Base-by-base conservation (phyloP, 495 filamentous ascomycete genomes). In the Glonium stellatum region DNA sequence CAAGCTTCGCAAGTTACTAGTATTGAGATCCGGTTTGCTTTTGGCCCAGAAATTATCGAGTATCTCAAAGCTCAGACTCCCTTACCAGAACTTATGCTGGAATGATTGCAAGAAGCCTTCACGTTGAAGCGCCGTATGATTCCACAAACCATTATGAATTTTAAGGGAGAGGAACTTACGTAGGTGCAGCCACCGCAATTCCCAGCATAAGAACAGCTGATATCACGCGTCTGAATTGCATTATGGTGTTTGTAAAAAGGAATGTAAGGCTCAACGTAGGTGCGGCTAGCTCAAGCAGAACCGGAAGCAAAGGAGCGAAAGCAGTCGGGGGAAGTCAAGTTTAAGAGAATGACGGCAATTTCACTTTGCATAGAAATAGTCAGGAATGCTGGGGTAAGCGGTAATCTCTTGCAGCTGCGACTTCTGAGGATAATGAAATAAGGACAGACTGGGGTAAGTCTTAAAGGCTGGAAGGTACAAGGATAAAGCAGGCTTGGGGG, bases 121-220 rank as follows among this genome's bases (percentile, higher is more conserved):
- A n/a, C n/a, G n/a, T n/a, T n/a, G n/a, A n/a, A n/a, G n/a, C n/a
- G n/a, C n/a, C n/a, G n/a, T n/a, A n/a, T n/a, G n/a, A n/a, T n/a
- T n/a, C n/a, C n/a, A n/a, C n/a, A n/a, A n/a, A n/a, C n/a, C n/a
- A n/a, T n/a, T 39, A 39, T 8, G 36, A 39, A 15, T 39, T 39
- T 8, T 15, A 15, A 54, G 37, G 36, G 13, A 35, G 39, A 6
- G 5, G 10, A n/a, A 63, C 64, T 63, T 60, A 66, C 64, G 47
- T 15, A 35, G 64, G 64, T 53, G 59, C 60, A 57, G 64, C 60
- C 47, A 66, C 4, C 6, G 53, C 60, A 13, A 54, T 27, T 10
- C 60, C 51, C 25, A 47, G 8, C 9, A 39, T 35, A 25, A 66
- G 55, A 18, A 53, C 60, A 11, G 52, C 31, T 37, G 57, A 59